Percentiles rank a stretch among this genome's conserved stretches.
Evolutionary conservation across 2,329 filamentous ascomycete species (phyloP).

Genomic region (Botrytis paeoniae): DNA sequence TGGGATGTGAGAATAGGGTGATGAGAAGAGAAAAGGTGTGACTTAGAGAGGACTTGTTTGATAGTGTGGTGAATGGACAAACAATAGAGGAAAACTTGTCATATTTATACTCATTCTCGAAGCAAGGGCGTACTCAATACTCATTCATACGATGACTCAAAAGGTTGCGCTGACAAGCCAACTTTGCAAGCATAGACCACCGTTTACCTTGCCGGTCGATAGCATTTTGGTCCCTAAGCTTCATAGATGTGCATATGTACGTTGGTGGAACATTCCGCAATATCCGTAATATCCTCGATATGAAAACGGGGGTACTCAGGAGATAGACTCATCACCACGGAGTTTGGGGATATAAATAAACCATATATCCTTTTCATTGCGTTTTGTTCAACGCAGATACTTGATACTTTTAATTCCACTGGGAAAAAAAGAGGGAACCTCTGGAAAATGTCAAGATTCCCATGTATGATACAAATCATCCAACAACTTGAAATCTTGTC

Average conservation of each 20-base stretch:
- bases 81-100: neutral
- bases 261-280: neutral
- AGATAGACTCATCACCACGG: neutral
- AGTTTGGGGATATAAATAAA: neutral
- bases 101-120: neutral
- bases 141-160: neutral
- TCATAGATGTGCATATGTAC: neutral
- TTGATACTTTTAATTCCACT: neutral
- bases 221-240: neutral
- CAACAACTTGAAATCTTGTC: neutral
- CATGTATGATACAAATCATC: neutral
- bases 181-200: neutral
- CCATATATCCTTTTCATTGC: neutral
- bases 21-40: neutral
- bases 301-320: neutral
- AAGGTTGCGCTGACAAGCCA: neutral
- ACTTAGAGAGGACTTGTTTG: neutral
- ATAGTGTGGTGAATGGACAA: neutral
- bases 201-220: neutral
- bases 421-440: neutral
- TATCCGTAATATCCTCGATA: slow-evolving; percentile 10
- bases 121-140: neutral
- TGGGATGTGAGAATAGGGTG: neutral
- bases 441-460: neutral
- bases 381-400: neutral